phyloP scores from a whole-genome alignment of 108 stramenopile species.

The Skeletonema marinoi region DNA sequence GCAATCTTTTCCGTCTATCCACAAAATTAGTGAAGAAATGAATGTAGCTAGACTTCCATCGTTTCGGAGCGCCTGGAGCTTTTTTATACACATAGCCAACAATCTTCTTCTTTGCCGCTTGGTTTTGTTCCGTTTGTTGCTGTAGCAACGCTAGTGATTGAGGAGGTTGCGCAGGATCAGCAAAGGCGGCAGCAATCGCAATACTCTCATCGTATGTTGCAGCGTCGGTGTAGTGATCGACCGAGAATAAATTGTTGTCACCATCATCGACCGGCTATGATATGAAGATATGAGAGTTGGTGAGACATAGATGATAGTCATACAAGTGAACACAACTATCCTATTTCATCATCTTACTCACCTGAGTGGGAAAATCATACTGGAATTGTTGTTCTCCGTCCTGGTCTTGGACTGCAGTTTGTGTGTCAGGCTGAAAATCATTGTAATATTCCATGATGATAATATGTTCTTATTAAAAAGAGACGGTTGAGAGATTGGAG shows the following conservation, averaged over 20 bases:
- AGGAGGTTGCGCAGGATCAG: neutral
- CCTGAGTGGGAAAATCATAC: neutral
- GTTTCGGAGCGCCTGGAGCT: conserved; percentile 56
- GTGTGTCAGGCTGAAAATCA: neutral
- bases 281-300: neutral
- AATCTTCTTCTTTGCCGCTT: conserved; percentile 2
- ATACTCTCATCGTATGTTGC: neutral
- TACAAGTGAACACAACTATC: neutral
- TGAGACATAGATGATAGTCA: neutral
- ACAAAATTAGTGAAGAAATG: conserved; percentile 48
- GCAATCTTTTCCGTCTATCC: conserved; percentile 32
- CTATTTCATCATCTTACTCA: neutral
- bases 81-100: conserved; percentile 34
- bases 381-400: conserved; percentile 1
- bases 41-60: conserved; percentile 59
- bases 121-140: neutral
- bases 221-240: neutral
- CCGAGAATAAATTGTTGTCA: neutral
- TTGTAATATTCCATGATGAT: neutral
- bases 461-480: no score
- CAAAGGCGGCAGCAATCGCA: neutral
- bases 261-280: neutral
- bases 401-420: neutral
- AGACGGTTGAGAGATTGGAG: no score
- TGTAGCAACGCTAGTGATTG: neutral